Evolutionary conservation across 1,284 basidiomycete species (phyloP).

Genomic region (Papiliotrema fonsecae): DNA sequence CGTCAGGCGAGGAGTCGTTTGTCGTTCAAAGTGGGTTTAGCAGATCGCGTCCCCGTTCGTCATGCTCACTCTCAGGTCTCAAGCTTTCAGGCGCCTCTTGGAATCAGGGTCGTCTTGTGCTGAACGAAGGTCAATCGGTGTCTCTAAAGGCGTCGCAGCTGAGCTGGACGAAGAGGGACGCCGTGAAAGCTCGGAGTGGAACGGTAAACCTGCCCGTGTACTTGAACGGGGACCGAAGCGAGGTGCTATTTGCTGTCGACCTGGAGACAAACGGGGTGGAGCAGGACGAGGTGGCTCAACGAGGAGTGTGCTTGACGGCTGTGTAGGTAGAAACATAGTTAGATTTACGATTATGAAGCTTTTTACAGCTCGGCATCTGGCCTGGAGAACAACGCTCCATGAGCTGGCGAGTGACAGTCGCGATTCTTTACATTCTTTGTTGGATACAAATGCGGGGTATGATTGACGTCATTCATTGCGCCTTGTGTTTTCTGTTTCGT

Average conservation of each 20-base stretch:
- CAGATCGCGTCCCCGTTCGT: neutral
- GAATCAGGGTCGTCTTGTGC: conserved; percentile 59
- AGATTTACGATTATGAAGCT: no score
- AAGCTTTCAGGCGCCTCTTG: conserved; percentile 79
- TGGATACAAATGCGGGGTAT: no score
- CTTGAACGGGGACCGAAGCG: conserved; percentile 81
- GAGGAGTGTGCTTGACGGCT: conserved; percentile 40
- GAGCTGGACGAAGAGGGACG: conserved; percentile 70
- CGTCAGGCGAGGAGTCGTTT: conserved; percentile 69
- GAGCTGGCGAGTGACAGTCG: no score
- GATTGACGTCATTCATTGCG: no score
- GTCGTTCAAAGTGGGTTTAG: conserved; percentile 75
- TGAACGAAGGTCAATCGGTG: conserved; percentile 77
- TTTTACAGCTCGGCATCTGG: no score
- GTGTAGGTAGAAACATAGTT: neutral
- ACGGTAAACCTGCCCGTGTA: conserved; percentile 83
- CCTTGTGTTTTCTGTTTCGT: no score
- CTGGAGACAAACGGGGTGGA: conserved; percentile 21
- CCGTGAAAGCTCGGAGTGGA: conserved; percentile 20
- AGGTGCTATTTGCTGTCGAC: conserved; percentile 71
- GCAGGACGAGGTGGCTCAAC: conserved; percentile 30
- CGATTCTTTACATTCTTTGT: no score
- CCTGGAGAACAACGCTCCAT: no score
- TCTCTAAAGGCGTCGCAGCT: conserved; percentile 72
- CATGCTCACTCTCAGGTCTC: conserved; percentile 53